Base-by-base conservation (phyloP, 257 asterid species). In the Plantago elongata region DNA sequence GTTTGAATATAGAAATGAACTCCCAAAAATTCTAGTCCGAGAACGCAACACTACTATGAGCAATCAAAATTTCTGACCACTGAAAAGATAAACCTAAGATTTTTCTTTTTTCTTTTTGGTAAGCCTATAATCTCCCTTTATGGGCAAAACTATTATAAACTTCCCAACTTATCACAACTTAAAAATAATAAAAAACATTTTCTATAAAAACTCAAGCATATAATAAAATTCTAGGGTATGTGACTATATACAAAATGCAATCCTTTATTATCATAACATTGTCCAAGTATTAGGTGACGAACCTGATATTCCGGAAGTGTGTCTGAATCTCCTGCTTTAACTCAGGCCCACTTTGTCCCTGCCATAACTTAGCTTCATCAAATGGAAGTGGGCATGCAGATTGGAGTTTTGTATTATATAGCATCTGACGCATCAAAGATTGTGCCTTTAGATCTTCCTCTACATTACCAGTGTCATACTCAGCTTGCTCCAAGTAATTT, bases 281-380 rank as follows among this genome's bases (percentile, higher is more conserved):
- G 54, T 34, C 40, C 40, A 34, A 34, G 40, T 34, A 34, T 30
- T 49, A n/a, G 49, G 49, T 67, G 15, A 47, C 46, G 60, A 60
- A 90, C 97, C 97, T 88, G 74, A 88, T 90, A 78, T 90, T 90
- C 73, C 81, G 79, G 81, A 90, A 90, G 72, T 90, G 80, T 80
- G 83, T 90, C 54, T 88, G 98, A 72, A 88, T 90, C 74, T 88
- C 91, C 63, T 61, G 88, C 81, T 74, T 90, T 63, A 90, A 74
- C 78, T 90, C 95, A 11, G 98, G 96, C 50, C 95, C 94, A 78
- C 94, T 79, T 79, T 82, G 96, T 67, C 98, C 98, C 75, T 90
- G 84, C 96, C 98, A 88, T 77, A 90, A 72, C 83, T 90, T 87
- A 65, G 98, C 98, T 76, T 88, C 98, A 56, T 88, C 96, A 61